These are phyloP conservation scores for Strigomonas culicis DNA, from an alignment of 208 protist species.

Conservation along the genomic window DNA sequence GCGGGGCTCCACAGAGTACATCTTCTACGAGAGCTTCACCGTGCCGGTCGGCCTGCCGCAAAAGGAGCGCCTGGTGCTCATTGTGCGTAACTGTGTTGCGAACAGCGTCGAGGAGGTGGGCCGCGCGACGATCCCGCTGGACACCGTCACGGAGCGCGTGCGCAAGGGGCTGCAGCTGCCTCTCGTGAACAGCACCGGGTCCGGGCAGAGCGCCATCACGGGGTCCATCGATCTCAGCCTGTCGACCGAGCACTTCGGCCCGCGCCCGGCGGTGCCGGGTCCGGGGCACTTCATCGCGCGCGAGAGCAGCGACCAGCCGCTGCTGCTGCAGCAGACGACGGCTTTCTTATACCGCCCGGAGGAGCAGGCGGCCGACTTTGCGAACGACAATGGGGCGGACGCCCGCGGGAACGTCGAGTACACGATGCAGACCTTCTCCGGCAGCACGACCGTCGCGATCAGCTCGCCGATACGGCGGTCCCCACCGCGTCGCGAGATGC, in stretches of 20 bases:
- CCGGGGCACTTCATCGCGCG: not conserved
- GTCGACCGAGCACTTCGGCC: conserved; percentile 33
- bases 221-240: conserved; percentile 48
- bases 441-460: too few species aligned
- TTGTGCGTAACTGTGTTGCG: conserved; percentile 36
- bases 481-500: too few species aligned
- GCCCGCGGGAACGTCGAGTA: too few species aligned
- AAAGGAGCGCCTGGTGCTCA: conserved; percentile 60
- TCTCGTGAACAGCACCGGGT: conserved; percentile 36
- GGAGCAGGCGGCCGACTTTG: not conserved
- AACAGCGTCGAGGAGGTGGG: conserved; percentile 39
- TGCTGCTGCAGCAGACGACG: not conserved
- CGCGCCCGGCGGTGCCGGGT: not conserved
- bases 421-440: too few species aligned
- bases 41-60: conserved; percentile 58
- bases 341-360: too few species aligned
- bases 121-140: conserved; percentile 46
- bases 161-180: conserved; percentile 39
- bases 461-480: too few species aligned
- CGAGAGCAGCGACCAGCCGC: not conserved
- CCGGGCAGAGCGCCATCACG: conserved; percentile 28
- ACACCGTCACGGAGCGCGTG: conserved; percentile 14
- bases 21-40: conserved; percentile 65
- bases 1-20: conserved; percentile 26
- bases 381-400: not conserved